These are phyloP conservation scores for Hydnomerulius pinastri DNA, from an alignment of 768 basidiomycete species.

Conservation along the genomic window DNA sequence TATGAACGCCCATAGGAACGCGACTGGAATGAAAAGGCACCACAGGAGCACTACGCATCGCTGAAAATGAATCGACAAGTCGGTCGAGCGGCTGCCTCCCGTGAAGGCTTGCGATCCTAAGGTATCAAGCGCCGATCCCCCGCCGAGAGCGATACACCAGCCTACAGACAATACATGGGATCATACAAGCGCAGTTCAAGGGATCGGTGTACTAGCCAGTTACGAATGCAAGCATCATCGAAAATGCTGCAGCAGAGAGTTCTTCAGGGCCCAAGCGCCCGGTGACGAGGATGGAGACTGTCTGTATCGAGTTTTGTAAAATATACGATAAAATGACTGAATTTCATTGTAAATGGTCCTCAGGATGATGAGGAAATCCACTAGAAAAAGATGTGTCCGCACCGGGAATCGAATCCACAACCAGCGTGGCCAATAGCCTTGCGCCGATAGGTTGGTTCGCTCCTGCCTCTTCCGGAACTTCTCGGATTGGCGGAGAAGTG, in stretches of 20 bases:
- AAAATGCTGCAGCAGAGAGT: conserved; percentile 70
- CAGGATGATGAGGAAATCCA: neutral
- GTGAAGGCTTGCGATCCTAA: conserved; percentile 79
- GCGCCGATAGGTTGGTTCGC: conserved; percentile 19
- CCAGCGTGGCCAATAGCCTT: conserved; percentile 46
- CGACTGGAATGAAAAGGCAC: conserved; percentile 63
- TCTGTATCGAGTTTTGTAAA: conserved; percentile 75
- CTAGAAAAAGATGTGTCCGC: conserved; percentile 14
- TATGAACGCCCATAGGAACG: conserved; percentile 62
- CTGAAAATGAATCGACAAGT: conserved; percentile 72
- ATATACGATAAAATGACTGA: conserved; percentile 70
- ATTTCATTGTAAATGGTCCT: neutral
- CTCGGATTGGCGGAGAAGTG: conserved; percentile 15
- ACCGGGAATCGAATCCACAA: conserved; percentile 63
- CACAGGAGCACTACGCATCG: conserved; percentile 67
- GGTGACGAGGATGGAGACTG: conserved; percentile 59
- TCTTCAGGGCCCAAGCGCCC: conserved; percentile 71
- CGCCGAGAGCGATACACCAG: conserved; percentile 76
- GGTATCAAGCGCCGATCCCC: conserved; percentile 78
- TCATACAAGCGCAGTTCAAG: conserved; percentile 35
- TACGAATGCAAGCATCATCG: conserved; percentile 77
- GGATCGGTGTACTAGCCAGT: conserved; percentile 59
- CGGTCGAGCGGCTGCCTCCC: conserved; percentile 56
- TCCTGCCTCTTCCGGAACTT: conserved; percentile 32
- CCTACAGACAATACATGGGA: conserved; percentile 57